Evolutionary conservation across 2,329 filamentous ascomycete species (phyloP).

Genomic region (Aspergillus sp.): DNA sequence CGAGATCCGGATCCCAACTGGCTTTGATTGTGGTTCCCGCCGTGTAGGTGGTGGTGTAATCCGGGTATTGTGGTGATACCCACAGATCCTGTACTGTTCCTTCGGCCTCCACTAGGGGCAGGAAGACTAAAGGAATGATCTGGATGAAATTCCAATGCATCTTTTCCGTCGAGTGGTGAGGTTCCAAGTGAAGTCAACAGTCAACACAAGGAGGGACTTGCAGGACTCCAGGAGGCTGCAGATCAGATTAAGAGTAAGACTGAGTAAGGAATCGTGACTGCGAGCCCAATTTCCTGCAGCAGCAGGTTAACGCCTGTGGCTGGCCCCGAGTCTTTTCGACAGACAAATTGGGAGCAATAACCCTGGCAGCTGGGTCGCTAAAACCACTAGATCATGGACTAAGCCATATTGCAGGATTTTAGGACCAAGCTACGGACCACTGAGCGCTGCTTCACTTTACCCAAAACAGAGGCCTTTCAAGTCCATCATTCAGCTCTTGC

Average conservation of each 20-base stretch:
- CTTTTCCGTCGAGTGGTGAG: neutral
- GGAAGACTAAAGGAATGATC: neutral
- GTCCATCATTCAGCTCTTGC: neutral
- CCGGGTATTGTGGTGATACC: constrained; percentile 3
- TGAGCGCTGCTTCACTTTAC: neutral
- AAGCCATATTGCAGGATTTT: constrained; percentile 2
- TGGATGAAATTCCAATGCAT: neutral
- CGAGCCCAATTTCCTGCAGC: too few relatives aligned
- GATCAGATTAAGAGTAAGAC: neutral
- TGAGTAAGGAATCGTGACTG: neutral
- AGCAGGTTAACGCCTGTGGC: neutral
- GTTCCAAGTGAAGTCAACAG: neutral
- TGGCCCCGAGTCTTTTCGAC: neutral
- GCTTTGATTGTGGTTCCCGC: neutral
- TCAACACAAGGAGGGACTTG: neutral
- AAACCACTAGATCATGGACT: neutral
- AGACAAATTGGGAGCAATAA: neutral
- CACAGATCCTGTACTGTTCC: constrained; percentile 10
- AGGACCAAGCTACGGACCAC: neutral
- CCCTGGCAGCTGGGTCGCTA: neutral
- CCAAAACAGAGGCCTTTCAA: neutral
- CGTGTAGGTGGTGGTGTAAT: constrained; percentile 5
- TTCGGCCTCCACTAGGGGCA: neutral
- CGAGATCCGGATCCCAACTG: constrained; percentile 4
- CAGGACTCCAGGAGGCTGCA: neutral